These are phyloP conservation scores for Aechmea fasciata DNA, from an alignment of 176 grass and related monocot genomes.

Conservation along the genomic window DNA sequence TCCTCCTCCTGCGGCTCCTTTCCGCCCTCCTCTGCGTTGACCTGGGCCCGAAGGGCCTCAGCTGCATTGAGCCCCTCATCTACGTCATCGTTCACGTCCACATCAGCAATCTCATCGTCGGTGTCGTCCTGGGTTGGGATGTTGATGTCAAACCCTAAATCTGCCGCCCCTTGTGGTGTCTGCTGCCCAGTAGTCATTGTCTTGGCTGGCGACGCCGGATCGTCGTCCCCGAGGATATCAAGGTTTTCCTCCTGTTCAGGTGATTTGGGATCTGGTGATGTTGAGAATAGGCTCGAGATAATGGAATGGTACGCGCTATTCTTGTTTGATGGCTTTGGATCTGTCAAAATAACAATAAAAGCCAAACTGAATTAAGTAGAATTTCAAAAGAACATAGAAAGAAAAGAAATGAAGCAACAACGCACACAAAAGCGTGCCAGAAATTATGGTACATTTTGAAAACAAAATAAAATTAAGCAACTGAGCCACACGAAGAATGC, in stretches of 20 bases:
- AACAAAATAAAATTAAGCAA: neutral
- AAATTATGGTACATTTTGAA: neutral
- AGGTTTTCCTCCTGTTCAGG: slow-evolving; percentile 52
- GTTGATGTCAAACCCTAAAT: slow-evolving; percentile 57
- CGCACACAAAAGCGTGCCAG: neutral
- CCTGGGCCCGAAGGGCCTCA: slow-evolving; percentile 55
- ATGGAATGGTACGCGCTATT: slow-evolving; percentile 32
- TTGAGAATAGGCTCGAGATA: slow-evolving; percentile 37
- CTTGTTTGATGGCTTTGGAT: slow-evolving; percentile 37
- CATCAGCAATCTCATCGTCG: slow-evolving; percentile 82
- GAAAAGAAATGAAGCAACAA: neutral
- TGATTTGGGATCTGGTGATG: slow-evolving; percentile 41
- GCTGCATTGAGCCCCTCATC: slow-evolving; percentile 75
- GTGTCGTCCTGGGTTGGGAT: slow-evolving; percentile 45
- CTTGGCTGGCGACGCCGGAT: slow-evolving; percentile 40
- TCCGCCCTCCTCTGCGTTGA: slow-evolving; percentile 42
- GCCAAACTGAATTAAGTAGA: neutral
- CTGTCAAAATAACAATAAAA: slow-evolving; percentile 20
- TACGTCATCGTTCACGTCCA: slow-evolving; percentile 63
- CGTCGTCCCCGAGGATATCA: slow-evolving; percentile 80
- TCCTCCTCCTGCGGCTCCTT: slow-evolving; percentile 13
- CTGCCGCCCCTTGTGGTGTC: neutral
- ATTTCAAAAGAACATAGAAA: neutral
- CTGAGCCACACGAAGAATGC: too few species aligned
- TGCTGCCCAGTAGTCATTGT: slow-evolving; percentile 12